phyloP scores from a whole-genome alignment of 2,329 filamentous ascomycete genomes.

The Pochonia chlamydosporia region DNA sequence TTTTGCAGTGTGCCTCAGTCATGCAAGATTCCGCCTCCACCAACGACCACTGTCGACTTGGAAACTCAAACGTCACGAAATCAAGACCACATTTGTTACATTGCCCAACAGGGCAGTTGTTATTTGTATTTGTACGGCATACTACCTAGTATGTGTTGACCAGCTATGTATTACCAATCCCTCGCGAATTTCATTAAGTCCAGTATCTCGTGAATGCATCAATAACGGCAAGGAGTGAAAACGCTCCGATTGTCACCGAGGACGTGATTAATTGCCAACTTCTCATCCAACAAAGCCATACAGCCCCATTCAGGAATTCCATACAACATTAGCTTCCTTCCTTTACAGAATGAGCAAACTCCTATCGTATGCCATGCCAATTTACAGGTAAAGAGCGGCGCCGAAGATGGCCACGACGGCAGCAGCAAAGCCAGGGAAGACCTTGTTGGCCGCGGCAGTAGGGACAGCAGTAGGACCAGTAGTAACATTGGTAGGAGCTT shows the following conservation, averaged over 20 bases:
- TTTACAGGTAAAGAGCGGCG: constrained; percentile 15
- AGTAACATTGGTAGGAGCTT: constrained; percentile 16
- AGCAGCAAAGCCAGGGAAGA: constrained; percentile 8
- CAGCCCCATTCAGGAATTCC: neutral
- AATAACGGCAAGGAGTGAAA: neutral
- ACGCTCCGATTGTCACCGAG: neutral
- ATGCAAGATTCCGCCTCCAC: no score
- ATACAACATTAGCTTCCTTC: neutral
- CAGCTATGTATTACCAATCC: constrained; percentile 4
- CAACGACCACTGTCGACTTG: no score
- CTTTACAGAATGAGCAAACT: neutral
- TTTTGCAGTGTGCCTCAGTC: neutral
- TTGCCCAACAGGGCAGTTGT: neutral
- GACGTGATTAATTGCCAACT: neutral
- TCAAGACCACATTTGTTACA: no score
- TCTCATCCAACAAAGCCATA: neutral
- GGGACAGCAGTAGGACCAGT: constrained; percentile 12
- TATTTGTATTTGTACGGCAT: constrained; percentile 1
- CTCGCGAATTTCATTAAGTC: constrained; percentile 1
- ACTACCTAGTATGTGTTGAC: constrained; percentile 2
- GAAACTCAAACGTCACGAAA: no score
- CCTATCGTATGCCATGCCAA: neutral
- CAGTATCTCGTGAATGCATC: constrained; percentile 1
- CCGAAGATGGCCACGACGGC: constrained; percentile 13
- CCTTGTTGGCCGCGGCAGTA: constrained; percentile 8